Conservation (phyloP, 2,329 filamentous ascomycete species). For the Neonectria magnoliae region DNA sequence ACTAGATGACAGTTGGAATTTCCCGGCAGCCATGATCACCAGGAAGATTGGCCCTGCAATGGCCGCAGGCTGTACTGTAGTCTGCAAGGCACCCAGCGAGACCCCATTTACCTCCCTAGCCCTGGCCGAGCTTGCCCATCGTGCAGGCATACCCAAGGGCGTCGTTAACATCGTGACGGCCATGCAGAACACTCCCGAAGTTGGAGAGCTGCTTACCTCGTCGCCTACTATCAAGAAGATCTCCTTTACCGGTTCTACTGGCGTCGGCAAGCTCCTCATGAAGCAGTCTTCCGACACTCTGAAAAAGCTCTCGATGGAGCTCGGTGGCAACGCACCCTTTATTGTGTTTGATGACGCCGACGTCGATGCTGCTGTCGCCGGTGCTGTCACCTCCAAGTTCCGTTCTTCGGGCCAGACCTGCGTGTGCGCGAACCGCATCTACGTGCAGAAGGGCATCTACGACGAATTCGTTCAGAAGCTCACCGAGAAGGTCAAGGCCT, state of each 20-base stretch:
- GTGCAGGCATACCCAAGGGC: constrained; percentile 89
- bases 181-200: constrained; percentile 78
- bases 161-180: constrained; percentile 91
- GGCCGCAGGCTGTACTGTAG: constrained; percentile 94
- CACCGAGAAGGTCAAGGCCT: constrained; percentile 75
- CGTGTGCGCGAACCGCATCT: constrained; percentile 87
- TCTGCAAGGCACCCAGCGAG: constrained; percentile 90
- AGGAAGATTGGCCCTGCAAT: constrained; percentile 78
- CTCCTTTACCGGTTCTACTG: constrained; percentile 88
- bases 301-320: constrained; percentile 86
- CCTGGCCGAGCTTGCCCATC: constrained; percentile 83
- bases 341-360: constrained; percentile 98
- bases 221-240: constrained; percentile 81
- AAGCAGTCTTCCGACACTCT: constrained; percentile 85
- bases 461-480: constrained; percentile 77
- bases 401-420: constrained; percentile 95
- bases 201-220: constrained; percentile 81
- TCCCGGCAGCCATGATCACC: constrained; percentile 81
- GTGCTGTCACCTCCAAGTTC: constrained; percentile 90
- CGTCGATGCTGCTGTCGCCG: constrained; percentile 82
- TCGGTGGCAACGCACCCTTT: constrained; percentile 94
- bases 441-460: constrained; percentile 81
- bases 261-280: constrained; percentile 81
- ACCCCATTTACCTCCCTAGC: constrained; percentile 93
- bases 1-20: constrained; percentile 74